Base-by-base conservation (phyloP, 1,284 basidiomycete species). In the Rhodotorula sp. region DNA sequence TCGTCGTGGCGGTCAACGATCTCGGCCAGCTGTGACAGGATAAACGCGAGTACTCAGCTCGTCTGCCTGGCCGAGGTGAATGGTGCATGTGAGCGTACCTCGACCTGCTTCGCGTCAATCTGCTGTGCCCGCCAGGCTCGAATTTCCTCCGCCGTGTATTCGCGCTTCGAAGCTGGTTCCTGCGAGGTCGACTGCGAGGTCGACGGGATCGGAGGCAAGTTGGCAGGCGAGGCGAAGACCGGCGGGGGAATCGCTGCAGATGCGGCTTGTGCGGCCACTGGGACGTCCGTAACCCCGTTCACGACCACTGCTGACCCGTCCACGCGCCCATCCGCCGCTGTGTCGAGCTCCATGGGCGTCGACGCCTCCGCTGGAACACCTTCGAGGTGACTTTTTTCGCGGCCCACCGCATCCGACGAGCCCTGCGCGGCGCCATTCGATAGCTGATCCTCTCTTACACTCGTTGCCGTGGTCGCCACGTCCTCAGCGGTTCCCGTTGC, bases 1-100 rank as follows among this genome's bases (percentile, higher is more conserved):
- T 69, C 66, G 55, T 76, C 73, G 58, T 76, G 73, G 8, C 55
- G 46, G 53, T 76, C 70, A 30, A 72, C 69, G 22, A 75, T 69
- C 7, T 50, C 47, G 4, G 67, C 60, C 10, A 75, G 72, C 69
- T 75, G 58, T 10, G 22, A 8, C 22, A 20, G 24, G 34, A n/a
- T 0, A 9, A 16, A 34, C 34, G 34, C 13, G 31, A 6, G 13
- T 2, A 26, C 40, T 37, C 26, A 62, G 52, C 28, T 46, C 40
- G 55, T 51, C 22, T 11, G 37, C 10, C 8, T 34, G 26, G 9
- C 15, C 16, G 30, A 50, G 9, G 20, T 6, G 34, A 37, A 31
- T 26, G 54, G 46, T 26, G 22, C 28, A 34, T 31, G 47, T 4
- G 13, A 18, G 50, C 64, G n/a, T 30, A 71, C 72, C 62, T 73